Percentiles rank a stretch among this genome's conserved stretches.
These are phyloP conservation scores for Vaccinium myrtillus DNA, from an alignment of 148 eudicot species.

Conservation along the genomic window DNA sequence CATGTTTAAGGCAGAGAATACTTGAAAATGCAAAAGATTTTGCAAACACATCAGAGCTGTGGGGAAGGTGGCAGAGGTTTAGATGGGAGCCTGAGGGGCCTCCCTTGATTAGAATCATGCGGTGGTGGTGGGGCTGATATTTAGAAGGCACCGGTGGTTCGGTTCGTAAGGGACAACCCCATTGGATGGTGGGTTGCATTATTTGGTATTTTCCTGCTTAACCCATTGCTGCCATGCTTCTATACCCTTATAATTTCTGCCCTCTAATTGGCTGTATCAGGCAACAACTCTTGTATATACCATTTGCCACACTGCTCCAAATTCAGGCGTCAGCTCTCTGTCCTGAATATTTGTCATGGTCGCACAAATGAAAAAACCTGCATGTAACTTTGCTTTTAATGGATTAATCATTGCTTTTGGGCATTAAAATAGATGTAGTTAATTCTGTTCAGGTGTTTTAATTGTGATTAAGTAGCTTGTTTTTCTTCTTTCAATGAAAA, in stretches of 20 bases:
- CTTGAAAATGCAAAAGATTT: neutral
- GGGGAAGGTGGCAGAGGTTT: neutral
- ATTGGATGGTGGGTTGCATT: neutral
- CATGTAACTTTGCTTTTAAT: neutral
- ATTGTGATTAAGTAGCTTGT: neutral
- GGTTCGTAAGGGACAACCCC: conserved; percentile 22
- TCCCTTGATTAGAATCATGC: neutral
- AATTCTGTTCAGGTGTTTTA: neutral
- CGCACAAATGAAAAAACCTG: neutral
- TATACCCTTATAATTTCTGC: neutral
- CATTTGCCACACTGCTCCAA: neutral
- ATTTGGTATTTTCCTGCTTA: conserved; percentile 3
- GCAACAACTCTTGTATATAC: neutral
- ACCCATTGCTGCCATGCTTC: conserved; percentile 4
- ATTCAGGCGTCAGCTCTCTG: neutral
- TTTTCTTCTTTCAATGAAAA: neutral
- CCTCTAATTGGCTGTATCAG: neutral
- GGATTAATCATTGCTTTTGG: neutral
- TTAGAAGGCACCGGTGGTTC: neutral
- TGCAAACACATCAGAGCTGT: neutral
- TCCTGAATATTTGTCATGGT: neutral
- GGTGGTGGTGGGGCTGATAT: neutral
- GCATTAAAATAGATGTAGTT: neutral
- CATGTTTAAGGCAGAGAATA: neutral
- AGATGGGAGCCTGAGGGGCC: neutral